These are phyloP conservation scores for Cyberlindnera maclurae DNA, from an alignment of 805 yeast species.

Conservation along the genomic window DNA sequence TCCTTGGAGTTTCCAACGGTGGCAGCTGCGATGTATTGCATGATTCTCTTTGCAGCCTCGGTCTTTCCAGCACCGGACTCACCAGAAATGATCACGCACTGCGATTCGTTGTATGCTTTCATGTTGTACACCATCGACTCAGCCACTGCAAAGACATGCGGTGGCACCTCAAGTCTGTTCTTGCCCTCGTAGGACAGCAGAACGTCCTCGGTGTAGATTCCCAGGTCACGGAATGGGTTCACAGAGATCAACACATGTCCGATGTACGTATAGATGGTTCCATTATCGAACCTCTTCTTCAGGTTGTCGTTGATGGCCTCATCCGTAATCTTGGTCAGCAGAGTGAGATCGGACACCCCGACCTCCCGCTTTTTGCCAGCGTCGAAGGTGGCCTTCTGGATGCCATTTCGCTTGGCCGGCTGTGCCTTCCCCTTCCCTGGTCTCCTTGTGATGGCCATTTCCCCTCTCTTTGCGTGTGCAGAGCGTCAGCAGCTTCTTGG, in stretches of 20 bases:
- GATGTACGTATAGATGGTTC: constrained; percentile 84
- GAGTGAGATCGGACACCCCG: constrained; percentile 94
- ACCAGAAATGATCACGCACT: constrained; percentile 95
- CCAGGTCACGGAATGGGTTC: constrained; percentile 93
- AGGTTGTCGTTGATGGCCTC: constrained; percentile 89
- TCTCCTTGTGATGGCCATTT: constrained; percentile 74
- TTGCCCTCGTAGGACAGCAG: constrained; percentile 79
- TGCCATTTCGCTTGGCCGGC: constrained; percentile 52
- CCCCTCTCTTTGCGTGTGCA: too few species aligned
- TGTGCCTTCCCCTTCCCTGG: constrained; percentile 52
- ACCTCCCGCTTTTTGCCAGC: constrained; percentile 86
- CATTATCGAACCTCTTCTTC: constrained; percentile 82
- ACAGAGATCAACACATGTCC: constrained; percentile 94
- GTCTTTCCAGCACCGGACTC: constrained; percentile 98
- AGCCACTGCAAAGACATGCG: constrained; percentile 97
- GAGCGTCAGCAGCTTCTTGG: too few species aligned
- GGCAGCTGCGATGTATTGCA: constrained; percentile 93
- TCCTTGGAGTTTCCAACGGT: constrained; percentile 61
- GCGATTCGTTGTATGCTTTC: constrained; percentile 90
- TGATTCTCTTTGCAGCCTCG: constrained; percentile 94
- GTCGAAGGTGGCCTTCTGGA: constrained; percentile 89
- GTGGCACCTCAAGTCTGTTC: constrained; percentile 93
- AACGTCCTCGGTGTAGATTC: constrained; percentile 81
- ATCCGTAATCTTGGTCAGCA: constrained; percentile 82
- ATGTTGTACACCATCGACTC: constrained; percentile 94